Conservation (phyloP, 352 stramenopile species). For the Phytophthora aleatoria region DNA sequence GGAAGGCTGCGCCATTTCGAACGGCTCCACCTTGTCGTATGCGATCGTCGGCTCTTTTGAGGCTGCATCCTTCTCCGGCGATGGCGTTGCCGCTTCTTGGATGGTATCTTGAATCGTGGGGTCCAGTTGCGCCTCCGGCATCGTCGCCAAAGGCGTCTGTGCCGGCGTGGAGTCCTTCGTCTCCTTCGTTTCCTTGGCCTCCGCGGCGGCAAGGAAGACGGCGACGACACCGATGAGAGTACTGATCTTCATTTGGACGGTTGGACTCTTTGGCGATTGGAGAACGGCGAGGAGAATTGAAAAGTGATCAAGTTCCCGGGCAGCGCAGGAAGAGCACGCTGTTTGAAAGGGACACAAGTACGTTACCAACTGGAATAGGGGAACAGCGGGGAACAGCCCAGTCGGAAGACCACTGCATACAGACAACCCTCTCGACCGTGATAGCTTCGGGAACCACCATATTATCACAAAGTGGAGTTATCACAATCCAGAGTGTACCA, state of each 20-base stretch:
- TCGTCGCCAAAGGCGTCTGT: constrained; percentile 9
- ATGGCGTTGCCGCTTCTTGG: constrained; percentile 5
- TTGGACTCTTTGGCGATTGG: not conserved
- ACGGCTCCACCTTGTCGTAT: constrained; percentile 16
- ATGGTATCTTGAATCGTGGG: constrained; percentile 4
- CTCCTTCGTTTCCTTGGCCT: constrained; percentile 4
- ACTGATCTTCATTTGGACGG: constrained; percentile 11
- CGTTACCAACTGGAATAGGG: constrained; percentile 1
- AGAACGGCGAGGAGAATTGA: constrained; percentile 5
- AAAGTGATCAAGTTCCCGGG: constrained; percentile 5
- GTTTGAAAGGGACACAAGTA: not conserved
- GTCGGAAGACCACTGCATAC: not conserved
- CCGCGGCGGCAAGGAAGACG: constrained; percentile 3
- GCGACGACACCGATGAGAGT: constrained; percentile 5
- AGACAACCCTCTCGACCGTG: too few species aligned
- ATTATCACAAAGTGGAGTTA: too few species aligned
- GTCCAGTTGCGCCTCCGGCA: constrained; percentile 12
- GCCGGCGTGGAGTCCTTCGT: not conserved
- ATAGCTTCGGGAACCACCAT: too few species aligned
- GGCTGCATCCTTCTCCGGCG: not conserved
- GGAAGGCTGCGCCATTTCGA: constrained; percentile 12
- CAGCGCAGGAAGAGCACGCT: not conserved
- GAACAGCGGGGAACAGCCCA: not conserved
- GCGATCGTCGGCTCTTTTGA: constrained; percentile 5
- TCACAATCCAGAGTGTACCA: too few species aligned